phyloP scores from a whole-genome alignment of 148 eudicot genomes.

The Heliamphora exappendiculata region DNA sequence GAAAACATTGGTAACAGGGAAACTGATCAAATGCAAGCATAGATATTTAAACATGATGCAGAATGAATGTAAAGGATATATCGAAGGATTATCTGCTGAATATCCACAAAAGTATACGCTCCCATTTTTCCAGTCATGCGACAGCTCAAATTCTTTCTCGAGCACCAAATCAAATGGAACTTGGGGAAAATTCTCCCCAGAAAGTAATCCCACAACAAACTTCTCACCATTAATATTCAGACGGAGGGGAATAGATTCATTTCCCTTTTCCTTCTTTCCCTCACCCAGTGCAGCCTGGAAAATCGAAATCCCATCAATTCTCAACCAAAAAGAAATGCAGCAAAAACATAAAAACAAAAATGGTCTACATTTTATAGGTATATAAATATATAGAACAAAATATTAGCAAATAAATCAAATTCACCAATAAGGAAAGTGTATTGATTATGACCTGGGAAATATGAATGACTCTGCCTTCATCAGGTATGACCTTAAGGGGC shows the following conservation, averaged over 20 bases:
- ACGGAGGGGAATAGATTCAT: conserved; percentile 30
- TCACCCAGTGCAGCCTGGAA: conserved; percentile 69
- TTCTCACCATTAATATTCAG: conserved; percentile 37
- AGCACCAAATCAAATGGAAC: conserved; percentile 66
- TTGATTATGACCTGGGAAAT: conserved; percentile 45
- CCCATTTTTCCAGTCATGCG: conserved; percentile 77
- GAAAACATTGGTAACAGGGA: not conserved
- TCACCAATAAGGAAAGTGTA: not conserved
- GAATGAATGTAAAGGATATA: conserved; percentile 31
- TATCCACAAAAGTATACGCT: conserved; percentile 70
- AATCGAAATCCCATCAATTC: not conserved
- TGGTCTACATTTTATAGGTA: not conserved
- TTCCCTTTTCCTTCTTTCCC: conserved; percentile 45
- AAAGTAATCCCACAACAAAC: conserved; percentile 50
- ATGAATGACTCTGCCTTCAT: conserved; percentile 35
- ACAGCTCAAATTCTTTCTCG: conserved; percentile 70
- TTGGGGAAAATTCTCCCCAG: conserved; percentile 49
- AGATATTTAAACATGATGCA: not conserved
- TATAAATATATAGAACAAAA: not conserved
- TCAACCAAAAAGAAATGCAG: not conserved
- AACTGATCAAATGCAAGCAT: not conserved
- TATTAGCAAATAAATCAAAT: conserved; percentile 4
- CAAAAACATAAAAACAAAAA: not conserved
- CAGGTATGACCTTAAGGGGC: conserved; percentile 33
- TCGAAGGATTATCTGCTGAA: conserved; percentile 23